phyloP scores from a whole-genome alignment of 352 stramenopile genomes.

The Phytophthora agathidicida region DNA sequence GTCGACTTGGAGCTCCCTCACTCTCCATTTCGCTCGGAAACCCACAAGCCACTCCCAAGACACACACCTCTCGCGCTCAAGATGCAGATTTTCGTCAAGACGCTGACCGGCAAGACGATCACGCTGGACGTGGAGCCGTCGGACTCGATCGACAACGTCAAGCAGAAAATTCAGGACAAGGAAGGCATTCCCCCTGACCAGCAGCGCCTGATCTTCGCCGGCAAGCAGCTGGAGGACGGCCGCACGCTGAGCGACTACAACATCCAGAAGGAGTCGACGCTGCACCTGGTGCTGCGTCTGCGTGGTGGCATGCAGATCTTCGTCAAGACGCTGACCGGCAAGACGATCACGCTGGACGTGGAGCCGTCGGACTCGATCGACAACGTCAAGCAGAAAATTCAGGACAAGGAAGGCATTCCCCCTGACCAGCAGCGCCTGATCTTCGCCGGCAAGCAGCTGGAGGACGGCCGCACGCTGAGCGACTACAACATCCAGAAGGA shows the following conservation, averaged over 20 bases:
- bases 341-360: constrained; percentile 30
- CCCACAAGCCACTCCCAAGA: constrained; percentile 22
- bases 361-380: constrained; percentile 29
- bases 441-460: constrained; percentile 30
- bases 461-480: constrained; percentile 26
- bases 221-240: constrained; percentile 95
- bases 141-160: too few relatives aligned
- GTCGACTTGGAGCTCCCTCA: constrained; percentile 5
- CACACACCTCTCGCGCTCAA: not conserved
- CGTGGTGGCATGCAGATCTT: constrained; percentile 47
- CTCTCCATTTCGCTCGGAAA: constrained; percentile 23
- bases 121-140: too few relatives aligned
- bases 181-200: constrained; percentile 94
- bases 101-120: constrained; percentile 72
- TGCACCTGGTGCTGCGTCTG: constrained; percentile 35
- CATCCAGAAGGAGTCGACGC: constrained; percentile 94
- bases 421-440: constrained; percentile 33
- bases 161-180: constrained; percentile 66
- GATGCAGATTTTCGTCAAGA: constrained; percentile 33
- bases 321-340: constrained; percentile 32
- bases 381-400: constrained; percentile 32
- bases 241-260: constrained; percentile 96
- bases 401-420: constrained; percentile 29
- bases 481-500: constrained; percentile 43
- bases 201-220: constrained; percentile 96